Percentiles rank a stretch among this genome's conserved stretches.
These are phyloP conservation scores for Aspergillus kassunensis DNA, from an alignment of 495 filamentous ascomycete species.

Conservation along the genomic window DNA sequence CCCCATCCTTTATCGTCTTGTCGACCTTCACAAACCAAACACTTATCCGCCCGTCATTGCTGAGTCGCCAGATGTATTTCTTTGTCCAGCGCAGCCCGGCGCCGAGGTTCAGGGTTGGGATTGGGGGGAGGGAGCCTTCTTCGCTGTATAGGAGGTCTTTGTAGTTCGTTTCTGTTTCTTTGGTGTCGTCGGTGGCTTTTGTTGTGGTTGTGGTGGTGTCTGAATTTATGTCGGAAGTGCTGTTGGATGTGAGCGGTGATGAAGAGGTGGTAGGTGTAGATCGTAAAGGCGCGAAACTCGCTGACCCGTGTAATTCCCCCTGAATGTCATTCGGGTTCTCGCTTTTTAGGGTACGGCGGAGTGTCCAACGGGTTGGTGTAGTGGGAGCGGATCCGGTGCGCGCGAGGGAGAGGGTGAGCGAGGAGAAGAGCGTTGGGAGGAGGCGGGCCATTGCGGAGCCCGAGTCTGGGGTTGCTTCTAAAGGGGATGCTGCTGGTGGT, in stretches of 20 bases:
- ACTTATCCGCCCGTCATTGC: slow-evolving; percentile 30
- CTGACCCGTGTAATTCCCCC: slow-evolving; percentile 37
- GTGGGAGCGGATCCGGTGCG: neutral
- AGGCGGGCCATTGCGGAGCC: neutral
- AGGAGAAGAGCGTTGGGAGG: slow-evolving; percentile 26
- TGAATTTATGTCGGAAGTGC: no score
- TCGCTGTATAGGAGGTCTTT: slow-evolving; percentile 43
- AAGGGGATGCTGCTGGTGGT: neutral
- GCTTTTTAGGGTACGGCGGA: slow-evolving; percentile 41
- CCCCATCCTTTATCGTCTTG: slow-evolving; percentile 10
- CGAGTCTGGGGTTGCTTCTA: neutral
- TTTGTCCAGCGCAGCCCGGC: slow-evolving; percentile 40
- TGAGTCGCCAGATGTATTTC: slow-evolving; percentile 45
- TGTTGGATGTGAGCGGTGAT: no score
- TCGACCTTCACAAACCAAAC: slow-evolving; percentile 46
- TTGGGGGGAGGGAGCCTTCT: slow-evolving; percentile 39
- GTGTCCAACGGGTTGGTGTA: slow-evolving; percentile 28
- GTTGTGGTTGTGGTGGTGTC: neutral
- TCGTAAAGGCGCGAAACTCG: slow-evolving; percentile 34
- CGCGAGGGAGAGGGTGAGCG: slow-evolving; percentile 20
- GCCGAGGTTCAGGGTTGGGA: slow-evolving; percentile 3
- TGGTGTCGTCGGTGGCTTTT: neutral
- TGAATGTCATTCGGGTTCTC: slow-evolving; percentile 40
- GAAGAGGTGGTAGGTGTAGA: no score
- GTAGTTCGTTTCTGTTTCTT: neutral